Conservation (phyloP, 352 stramenopile genomes). For the Phytophthora lateralis region DNA sequence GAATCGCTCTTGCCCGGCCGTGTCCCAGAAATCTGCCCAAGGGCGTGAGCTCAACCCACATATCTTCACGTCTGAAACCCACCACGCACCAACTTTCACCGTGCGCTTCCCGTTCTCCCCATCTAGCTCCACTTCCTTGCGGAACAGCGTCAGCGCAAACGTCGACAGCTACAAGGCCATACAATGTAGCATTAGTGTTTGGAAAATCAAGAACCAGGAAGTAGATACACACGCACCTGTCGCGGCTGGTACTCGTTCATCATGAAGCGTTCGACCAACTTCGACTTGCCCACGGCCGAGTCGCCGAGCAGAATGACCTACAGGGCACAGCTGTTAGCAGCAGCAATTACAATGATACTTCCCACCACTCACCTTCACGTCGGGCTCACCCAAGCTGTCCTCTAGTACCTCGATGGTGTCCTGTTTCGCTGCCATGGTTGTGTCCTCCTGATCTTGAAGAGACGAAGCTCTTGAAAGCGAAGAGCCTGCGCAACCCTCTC, state of each 20-base stretch:
- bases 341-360: not conserved
- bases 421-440: slow-evolving; percentile 18
- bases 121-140: slow-evolving; percentile 91
- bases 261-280: slow-evolving; percentile 95
- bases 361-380: slow-evolving; percentile 54
- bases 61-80: not conserved
- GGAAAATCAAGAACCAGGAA: not conserved
- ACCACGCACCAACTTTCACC: slow-evolving; percentile 65
- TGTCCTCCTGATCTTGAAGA: slow-evolving; percentile 29
- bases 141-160: slow-evolving; percentile 95
- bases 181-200: not conserved
- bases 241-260: slow-evolving; percentile 96
- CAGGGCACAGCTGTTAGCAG: not conserved
- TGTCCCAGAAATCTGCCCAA: slow-evolving; percentile 94
- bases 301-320: slow-evolving; percentile 94
- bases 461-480: no score
- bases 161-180: slow-evolving; percentile 82
- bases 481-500: not conserved
- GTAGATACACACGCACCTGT: slow-evolving; percentile 40
- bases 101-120: slow-evolving; percentile 53
- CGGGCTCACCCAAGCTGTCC: slow-evolving; percentile 62
- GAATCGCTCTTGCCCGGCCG: slow-evolving; percentile 95
- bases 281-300: slow-evolving; percentile 95
- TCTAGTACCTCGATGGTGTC: slow-evolving; percentile 33
- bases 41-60: not conserved